A percentile compares a stretch with the other conserved stretches of the same genome.
Evolutionary conservation across 1,284 basidiomycete genomes (phyloP).

Genomic region (Coniophora puteana): DNA sequence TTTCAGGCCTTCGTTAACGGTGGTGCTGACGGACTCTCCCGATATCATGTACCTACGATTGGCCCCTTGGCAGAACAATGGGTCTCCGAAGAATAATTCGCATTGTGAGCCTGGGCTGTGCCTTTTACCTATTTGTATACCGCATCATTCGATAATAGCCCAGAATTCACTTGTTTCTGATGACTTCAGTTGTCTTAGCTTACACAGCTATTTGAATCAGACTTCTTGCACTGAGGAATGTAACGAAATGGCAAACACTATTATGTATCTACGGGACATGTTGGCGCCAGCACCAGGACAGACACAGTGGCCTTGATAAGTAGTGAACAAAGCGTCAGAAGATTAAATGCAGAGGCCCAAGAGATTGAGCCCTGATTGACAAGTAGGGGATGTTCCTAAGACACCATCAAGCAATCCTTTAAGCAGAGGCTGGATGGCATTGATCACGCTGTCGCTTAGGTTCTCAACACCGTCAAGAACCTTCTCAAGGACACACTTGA

Average conservation of each 20-base stretch:
- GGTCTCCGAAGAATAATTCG: slow-evolving; percentile 62
- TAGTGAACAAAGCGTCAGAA: too few relatives aligned
- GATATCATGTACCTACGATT: slow-evolving; percentile 64
- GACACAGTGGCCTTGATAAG: too few relatives aligned
- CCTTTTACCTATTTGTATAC: too few relatives aligned
- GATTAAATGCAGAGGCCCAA: slow-evolving; percentile 5
- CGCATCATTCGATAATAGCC: too few relatives aligned
- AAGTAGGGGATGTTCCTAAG: neutral
- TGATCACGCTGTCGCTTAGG: slow-evolving; percentile 44
- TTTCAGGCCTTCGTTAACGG: slow-evolving; percentile 63
- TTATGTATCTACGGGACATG: too few relatives aligned
- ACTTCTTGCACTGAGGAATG: neutral
- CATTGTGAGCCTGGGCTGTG: neutral
- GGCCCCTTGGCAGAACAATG: slow-evolving; percentile 71
- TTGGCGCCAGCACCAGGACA: too few relatives aligned
- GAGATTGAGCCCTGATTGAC: too few relatives aligned
- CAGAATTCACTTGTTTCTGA: too few relatives aligned
- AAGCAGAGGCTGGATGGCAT: slow-evolving; percentile 34
- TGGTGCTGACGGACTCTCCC: slow-evolving; percentile 46
- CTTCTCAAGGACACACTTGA: slow-evolving; percentile 46
- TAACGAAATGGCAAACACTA: too few relatives aligned
- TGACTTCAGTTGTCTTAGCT: too few relatives aligned
- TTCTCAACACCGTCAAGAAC: slow-evolving; percentile 46
- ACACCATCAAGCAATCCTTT: slow-evolving; percentile 3
- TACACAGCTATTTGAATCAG: too few relatives aligned